phyloP scores from a whole-genome alignment of 768 basidiomycete genomes.

The Cubamyces lactineus region DNA sequence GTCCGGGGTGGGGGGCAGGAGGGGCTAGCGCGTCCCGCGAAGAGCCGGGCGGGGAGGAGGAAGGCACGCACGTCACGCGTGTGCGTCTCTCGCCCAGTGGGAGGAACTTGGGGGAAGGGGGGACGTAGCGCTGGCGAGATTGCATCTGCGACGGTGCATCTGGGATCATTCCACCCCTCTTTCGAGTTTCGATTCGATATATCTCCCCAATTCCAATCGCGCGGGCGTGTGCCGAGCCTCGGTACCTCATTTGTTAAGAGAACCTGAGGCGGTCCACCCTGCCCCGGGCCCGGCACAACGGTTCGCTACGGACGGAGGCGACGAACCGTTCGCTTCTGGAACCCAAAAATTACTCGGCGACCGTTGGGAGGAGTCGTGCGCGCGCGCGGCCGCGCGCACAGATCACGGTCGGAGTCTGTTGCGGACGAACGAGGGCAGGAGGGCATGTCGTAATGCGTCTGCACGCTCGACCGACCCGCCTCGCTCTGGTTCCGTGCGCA shows the following conservation, averaged over 20 bases:
- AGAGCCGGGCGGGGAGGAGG: conserved; percentile 22
- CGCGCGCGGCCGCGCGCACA: conserved; percentile 12
- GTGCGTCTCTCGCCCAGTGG: background rate
- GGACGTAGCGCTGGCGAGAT: conserved; percentile 1
- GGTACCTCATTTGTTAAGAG: conserved; percentile 26
- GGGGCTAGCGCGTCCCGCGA: conserved; percentile 27
- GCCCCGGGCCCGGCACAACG: conserved; percentile 18
- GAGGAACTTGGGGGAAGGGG: no score
- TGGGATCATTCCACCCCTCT: conserved; percentile 25
- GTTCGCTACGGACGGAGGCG: conserved; percentile 11
- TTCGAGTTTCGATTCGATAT: conserved; percentile 24
- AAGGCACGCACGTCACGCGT: conserved; percentile 9
- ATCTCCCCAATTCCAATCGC: no score
- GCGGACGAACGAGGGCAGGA: conserved; percentile 15
- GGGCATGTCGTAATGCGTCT: conserved; percentile 24
- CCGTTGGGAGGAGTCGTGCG: conserved; percentile 19
- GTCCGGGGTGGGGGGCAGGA: conserved; percentile 8
- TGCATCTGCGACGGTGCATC: conserved; percentile 21
- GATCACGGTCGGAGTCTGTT: conserved; percentile 25
- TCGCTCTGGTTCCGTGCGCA: conserved; percentile 22
- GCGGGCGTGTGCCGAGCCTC: conserved; percentile 29
- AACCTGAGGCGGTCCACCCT: conserved; percentile 14
- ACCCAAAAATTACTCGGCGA: conserved; percentile 23
- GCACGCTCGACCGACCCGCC: conserved; percentile 21
- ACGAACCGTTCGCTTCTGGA: conserved; percentile 22